Conservation (phyloP, 306 rosid species). For the Macrotyloma uniflorum region DNA sequence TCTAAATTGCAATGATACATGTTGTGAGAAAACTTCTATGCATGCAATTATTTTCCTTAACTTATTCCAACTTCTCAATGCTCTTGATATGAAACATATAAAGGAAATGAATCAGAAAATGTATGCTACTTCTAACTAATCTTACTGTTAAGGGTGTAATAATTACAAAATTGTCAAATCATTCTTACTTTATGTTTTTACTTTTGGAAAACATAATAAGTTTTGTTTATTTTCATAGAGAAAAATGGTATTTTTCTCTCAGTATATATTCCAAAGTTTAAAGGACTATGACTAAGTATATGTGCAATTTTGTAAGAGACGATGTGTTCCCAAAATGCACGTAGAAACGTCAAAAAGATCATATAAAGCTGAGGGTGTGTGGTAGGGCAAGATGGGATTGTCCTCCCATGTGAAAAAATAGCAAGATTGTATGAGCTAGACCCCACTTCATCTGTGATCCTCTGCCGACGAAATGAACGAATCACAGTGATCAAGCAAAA, state of each 20-base stretch:
- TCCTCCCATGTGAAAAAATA: slow-evolving; percentile 42
- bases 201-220: background rate
- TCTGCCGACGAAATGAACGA: slow-evolving; percentile 52
- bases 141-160: background rate
- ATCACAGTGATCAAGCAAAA: background rate
- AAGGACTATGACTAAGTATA: background rate
- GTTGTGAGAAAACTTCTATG: background rate
- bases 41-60: slow-evolving; percentile 5
- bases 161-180: background rate
- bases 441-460: slow-evolving; percentile 34
- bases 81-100: slow-evolving; percentile 8
- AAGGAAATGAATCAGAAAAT: slow-evolving; percentile 1
- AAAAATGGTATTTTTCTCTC: background rate
- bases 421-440: slow-evolving; percentile 25
- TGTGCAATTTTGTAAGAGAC: background rate
- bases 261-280: background rate
- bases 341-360: slow-evolving; percentile 39
- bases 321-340: slow-evolving; percentile 19
- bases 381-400: slow-evolving; percentile 32
- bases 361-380: slow-evolving; percentile 8
- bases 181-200: background rate
- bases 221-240: too few relatives aligned
- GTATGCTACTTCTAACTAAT: background rate
- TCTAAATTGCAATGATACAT: slow-evolving; percentile 29
- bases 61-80: slow-evolving; percentile 15